Evolutionary conservation across 1,284 basidiomycete species (phyloP).

Genomic region (Sporisorium graminicola): DNA sequence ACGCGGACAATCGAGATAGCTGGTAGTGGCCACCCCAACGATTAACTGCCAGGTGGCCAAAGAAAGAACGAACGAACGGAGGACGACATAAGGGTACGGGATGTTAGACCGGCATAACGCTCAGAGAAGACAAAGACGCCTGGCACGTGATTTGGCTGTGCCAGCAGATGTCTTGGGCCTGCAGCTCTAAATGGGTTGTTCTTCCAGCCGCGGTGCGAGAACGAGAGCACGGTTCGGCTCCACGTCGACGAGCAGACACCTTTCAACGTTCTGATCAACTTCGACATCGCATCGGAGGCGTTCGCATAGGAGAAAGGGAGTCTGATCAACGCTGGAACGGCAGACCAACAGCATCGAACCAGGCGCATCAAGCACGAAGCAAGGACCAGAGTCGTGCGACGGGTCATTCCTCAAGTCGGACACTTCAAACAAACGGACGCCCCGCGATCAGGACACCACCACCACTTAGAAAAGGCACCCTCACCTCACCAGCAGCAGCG

Average conservation of each 20-base stretch:
- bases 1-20: too few species aligned
- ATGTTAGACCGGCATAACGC: slow-evolving; percentile 1
- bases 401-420: neutral
- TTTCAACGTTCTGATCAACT: slow-evolving; percentile 21
- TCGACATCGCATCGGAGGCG: neutral
- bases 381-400: slow-evolving; percentile 1
- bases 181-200: slow-evolving; percentile 11
- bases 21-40: too few species aligned
- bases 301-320: too few species aligned
- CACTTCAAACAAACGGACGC: too few species aligned
- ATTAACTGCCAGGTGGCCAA: too few species aligned
- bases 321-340: too few species aligned
- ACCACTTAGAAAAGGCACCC: neutral
- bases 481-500: neutral
- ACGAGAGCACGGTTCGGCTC: slow-evolving; percentile 36
- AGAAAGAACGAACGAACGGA: neutral
- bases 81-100: neutral
- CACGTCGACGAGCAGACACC: slow-evolving; percentile 18
- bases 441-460: neutral
- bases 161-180: slow-evolving; percentile 24
- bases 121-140: too few species aligned
- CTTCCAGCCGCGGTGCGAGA: slow-evolving; percentile 12
- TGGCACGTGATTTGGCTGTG: slow-evolving; percentile 22
- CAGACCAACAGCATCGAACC: neutral
- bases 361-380: neutral